Base-by-base conservation (phyloP, 2,329 filamentous ascomycete species). In the Fusarium sp. region DNA sequence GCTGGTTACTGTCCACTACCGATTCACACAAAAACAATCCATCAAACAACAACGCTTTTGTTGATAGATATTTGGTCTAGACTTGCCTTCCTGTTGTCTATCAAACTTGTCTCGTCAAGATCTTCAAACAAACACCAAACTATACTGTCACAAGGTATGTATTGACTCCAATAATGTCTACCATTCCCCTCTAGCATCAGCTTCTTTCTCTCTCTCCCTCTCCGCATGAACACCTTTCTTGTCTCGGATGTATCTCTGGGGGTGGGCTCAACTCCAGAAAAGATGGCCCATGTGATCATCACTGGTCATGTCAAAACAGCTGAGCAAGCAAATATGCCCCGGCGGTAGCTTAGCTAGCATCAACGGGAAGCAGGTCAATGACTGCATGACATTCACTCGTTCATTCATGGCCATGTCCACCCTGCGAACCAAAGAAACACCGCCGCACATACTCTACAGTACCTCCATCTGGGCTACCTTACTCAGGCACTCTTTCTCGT, bases 331-430 rank as follows among this genome's bases (percentile, higher is more conserved):
- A 75, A 74, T 62, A 61, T 70, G 68, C 63, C 49, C 66, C 65
- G 46, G 56, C 56, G 62, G 59, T 62, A 56, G 60, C 62, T 65
- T 33, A 18, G 29, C 46, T 53, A 59, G 65, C 59, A 52, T 46
- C 57, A 39, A 46, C 56, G 55, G 49, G 52, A 67, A 72, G 69
- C 69, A 70, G 45, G 69, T 70, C 69, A 71, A 72, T 70, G 58
- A 65, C 62, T 74, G 68, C 73, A 74, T 74, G 73, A 72, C 72
- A 72, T 75, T 65, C 72, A 68, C 75, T 65, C 31, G 29, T 50
- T 62, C 66, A 61, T 70, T 49, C 39, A 71, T 50, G 64, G 47
- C 60, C 49, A 74, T 72, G 50, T 44, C 45, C 50, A 60, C 67
- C 56, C 52, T 22, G 20, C 52, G 29, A 42, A 44, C 53, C 39